Evolutionary conservation across 2,329 filamentous ascomycete genomes (phyloP), one percentile per base, ranked within the genome.

Genomic region (Polychaeton citri): DNA sequence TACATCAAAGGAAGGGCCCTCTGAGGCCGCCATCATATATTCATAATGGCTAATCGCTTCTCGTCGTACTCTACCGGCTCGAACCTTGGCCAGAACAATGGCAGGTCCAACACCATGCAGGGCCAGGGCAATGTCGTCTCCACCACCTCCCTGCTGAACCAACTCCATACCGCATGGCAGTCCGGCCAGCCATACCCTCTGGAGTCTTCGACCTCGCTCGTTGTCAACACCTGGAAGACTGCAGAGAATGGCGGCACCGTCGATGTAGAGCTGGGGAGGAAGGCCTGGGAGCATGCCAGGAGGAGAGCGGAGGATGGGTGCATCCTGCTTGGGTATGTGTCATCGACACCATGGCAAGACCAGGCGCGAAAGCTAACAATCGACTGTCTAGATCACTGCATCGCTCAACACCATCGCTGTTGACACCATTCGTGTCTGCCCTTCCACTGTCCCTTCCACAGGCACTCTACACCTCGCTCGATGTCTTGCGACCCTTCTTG

Each of bases 261-360:
- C 30, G 90, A 98, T 60, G 63, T 73, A 30, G 74, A 81, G 16
- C 63, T 98, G 34, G 82, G 83, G 12, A 69, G 75, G 35, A 76
- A 84, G 55, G 86, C 87, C 2, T 98, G 90, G 88, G 90, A 98
- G 63, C 90, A 98, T 66, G 88, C 90, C 38, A 75, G 88, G 47
- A 77, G 90, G 43, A 76, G 90, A 64, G 90, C 90, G 30, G 90
- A 98, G 59, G 90, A 98, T 63, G 87, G 85, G 12, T 95, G 87
- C 55, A 81, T 98, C 44, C 69, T 96, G 36, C 63, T 98, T 47
- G 81, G 82, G 85, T 93, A 69, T 48, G 76, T 33, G 13, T 26
- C 8, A 8, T 13, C 21, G 8, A 8, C 21, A 26, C 8, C 21
- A 13, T 4, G 9, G 12, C 18, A 16, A 3, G 9, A 15, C 18